phyloP scores from a whole-genome alignment of 129 eudicot genomes.

The Centaurea solstitialis region DNA sequence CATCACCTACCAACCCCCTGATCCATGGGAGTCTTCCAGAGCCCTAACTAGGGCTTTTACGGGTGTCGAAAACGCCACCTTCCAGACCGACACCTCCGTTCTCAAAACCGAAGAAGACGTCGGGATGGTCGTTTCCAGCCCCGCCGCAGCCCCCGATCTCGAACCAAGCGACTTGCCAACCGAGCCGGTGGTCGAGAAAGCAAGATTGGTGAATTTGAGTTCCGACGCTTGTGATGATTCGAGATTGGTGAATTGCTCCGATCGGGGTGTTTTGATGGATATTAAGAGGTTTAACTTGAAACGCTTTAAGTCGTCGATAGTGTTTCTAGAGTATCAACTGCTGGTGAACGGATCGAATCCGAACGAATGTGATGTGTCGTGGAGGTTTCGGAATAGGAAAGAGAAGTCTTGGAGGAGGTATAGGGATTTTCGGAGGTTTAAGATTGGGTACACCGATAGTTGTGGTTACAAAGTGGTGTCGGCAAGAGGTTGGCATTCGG shows the following conservation, averaged over 20 bases:
- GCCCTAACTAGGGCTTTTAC: slow-evolving; percentile 87
- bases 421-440: slow-evolving; percentile 93
- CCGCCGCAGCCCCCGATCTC: slow-evolving; percentile 41
- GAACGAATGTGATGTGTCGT: slow-evolving; percentile 88
- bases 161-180: slow-evolving; percentile 52
- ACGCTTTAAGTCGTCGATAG: slow-evolving; percentile 67
- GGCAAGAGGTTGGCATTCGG: slow-evolving; percentile 95
- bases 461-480: slow-evolving; percentile 71
- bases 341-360: slow-evolving; percentile 78
- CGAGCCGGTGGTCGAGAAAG: slow-evolving; percentile 43
- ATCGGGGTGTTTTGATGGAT: slow-evolving; percentile 68
- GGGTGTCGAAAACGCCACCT: slow-evolving; percentile 80
- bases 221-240: slow-evolving; percentile 53
- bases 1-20: slow-evolving; percentile 95
- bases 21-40: slow-evolving; percentile 96
- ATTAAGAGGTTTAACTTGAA: slow-evolving; percentile 79
- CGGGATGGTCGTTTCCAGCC: slow-evolving; percentile 30
- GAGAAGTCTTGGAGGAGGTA: slow-evolving; percentile 98
- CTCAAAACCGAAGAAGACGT: slow-evolving; percentile 83
- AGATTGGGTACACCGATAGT: slow-evolving; percentile 61
- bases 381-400: slow-evolving; percentile 89
- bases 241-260: slow-evolving; percentile 74
- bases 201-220: slow-evolving; percentile 38
- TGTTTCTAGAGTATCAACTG: slow-evolving; percentile 65
- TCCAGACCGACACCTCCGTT: slow-evolving; percentile 69